These are phyloP conservation scores for Terana coerulea DNA, from an alignment of 768 basidiomycete species.

Conservation along the genomic window DNA sequence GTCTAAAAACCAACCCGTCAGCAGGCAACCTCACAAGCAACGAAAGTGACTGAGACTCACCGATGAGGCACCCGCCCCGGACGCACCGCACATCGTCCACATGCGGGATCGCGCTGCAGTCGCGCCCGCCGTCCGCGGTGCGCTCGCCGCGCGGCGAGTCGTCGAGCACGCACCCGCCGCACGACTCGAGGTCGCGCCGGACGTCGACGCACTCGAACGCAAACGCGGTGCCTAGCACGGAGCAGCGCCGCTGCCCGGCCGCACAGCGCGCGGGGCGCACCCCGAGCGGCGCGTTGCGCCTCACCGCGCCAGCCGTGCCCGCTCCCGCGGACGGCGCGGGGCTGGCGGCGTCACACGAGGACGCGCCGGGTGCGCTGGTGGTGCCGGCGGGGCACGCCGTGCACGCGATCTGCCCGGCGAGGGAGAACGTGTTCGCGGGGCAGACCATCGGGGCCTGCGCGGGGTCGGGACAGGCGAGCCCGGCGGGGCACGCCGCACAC, in stretches of 20 bases:
- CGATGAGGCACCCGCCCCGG: constrained; percentile 33
- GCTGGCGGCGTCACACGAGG: not conserved
- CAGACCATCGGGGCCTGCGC: no score
- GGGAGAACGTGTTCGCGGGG: not conserved
- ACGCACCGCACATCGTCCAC: constrained; percentile 35
- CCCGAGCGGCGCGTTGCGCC: not conserved
- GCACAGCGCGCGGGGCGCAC: constrained; percentile 6
- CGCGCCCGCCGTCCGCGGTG: constrained; percentile 32
- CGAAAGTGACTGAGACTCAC: constrained; percentile 25
- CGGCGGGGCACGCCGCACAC: no score
- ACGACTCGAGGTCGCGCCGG: constrained; percentile 19
- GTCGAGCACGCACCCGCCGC: constrained; percentile 21
- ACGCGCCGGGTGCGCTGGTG: not conserved
- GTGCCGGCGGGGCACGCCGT: not conserved
- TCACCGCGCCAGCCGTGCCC: not conserved
- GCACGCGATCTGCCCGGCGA: not conserved
- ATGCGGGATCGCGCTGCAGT: constrained; percentile 41
- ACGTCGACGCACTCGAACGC: constrained; percentile 19
- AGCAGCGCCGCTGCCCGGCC: constrained; percentile 12
- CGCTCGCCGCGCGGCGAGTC: constrained; percentile 17
- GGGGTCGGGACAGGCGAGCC: no score
- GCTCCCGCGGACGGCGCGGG: not conserved
- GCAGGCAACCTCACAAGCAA: not conserved
- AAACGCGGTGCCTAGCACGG: constrained; percentile 6
- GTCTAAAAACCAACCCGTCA: not conserved